Evolutionary conservation across 768 basidiomycete species (phyloP).

Genomic region (Sporobolomyces phaffii): DNA sequence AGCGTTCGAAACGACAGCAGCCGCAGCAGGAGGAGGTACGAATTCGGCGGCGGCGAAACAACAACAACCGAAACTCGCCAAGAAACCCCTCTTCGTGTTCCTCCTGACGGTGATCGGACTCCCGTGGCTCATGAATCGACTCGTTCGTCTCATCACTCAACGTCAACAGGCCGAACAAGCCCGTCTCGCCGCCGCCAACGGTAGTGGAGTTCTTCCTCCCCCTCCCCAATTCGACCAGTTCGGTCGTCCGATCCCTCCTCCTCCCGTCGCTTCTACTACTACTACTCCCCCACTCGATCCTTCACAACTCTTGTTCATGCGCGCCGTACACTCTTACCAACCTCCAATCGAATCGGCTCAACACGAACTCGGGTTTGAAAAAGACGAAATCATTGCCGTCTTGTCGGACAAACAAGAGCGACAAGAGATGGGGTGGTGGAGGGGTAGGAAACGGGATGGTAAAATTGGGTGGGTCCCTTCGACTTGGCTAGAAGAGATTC

Average conservation of each 20-base stretch:
- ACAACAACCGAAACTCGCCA: slow-evolving; percentile 59
- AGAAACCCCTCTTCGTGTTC: slow-evolving; percentile 88
- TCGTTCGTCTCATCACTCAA: slow-evolving; percentile 58
- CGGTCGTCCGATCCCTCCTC: slow-evolving; percentile 36
- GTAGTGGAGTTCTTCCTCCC: slow-evolving; percentile 11
- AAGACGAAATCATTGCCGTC: slow-evolving; percentile 90
- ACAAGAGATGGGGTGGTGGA: slow-evolving; percentile 82
- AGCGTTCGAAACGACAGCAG: slow-evolving; percentile 60
- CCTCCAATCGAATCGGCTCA: slow-evolving; percentile 54
- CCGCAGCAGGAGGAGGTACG: slow-evolving; percentile 44
- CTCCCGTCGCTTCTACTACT: slow-evolving; percentile 16
- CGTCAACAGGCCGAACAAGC: slow-evolving; percentile 51
- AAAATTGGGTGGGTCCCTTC: slow-evolving; percentile 90
- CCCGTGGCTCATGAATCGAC: slow-evolving; percentile 85
- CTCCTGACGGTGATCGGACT: slow-evolving; percentile 86
- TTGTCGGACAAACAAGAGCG: slow-evolving; percentile 68
- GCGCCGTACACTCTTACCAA: slow-evolving; percentile 71
- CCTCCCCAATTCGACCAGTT: slow-evolving; percentile 49
- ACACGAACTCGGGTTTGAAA: slow-evolving; percentile 70
- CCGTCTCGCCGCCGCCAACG: slow-evolving; percentile 45
- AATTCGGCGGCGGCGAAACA: slow-evolving; percentile 29
- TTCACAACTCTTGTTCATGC: slow-evolving; percentile 70
- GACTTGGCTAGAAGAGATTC: slow-evolving; percentile 61
- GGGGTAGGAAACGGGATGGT: slow-evolving; percentile 83
- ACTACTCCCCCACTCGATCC: slow-evolving; percentile 54